phyloP scores from a whole-genome alignment of 164 flowering plant genomes.

The Vitis riparia region DNA sequence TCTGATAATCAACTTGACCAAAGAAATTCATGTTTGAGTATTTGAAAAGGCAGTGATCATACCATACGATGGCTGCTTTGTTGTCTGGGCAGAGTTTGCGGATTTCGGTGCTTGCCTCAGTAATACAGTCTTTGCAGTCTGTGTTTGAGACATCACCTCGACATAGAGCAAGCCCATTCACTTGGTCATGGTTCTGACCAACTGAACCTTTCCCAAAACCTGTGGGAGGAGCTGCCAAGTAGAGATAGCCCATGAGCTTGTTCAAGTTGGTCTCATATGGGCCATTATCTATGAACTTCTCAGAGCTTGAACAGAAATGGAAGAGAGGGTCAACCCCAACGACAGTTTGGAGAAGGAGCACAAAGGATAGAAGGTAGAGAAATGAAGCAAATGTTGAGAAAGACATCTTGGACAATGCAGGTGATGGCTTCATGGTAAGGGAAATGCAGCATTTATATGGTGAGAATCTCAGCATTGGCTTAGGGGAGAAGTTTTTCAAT shows the following conservation, averaged over 20 bases:
- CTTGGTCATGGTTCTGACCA: slow-evolving; percentile 17
- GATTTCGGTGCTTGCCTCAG: slow-evolving; percentile 23
- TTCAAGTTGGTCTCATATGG: slow-evolving; percentile 21
- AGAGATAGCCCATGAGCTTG: slow-evolving; percentile 7
- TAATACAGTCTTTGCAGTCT: slow-evolving; percentile 39
- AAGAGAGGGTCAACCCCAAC: slow-evolving; percentile 21
- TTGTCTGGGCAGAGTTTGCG: slow-evolving; percentile 30
- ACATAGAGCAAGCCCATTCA: slow-evolving; percentile 32
- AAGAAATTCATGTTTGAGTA: slow-evolving; percentile 40
- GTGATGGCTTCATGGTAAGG: neutral
- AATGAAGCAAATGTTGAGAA: slow-evolving; percentile 1
- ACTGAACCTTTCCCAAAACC: slow-evolving; percentile 20
- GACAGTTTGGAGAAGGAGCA: slow-evolving; percentile 12
- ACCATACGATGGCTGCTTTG: slow-evolving; percentile 41
- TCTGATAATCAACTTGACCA: slow-evolving; percentile 24
- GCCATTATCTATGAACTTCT: slow-evolving; percentile 21
- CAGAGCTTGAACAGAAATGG: slow-evolving; percentile 21
- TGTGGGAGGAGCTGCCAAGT: slow-evolving; percentile 14
- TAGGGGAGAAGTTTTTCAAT: too few relatives aligned
- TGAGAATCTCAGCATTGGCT: too few relatives aligned
- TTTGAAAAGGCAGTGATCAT: slow-evolving; percentile 42
- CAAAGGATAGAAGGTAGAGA: neutral
- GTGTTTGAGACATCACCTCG: slow-evolving; percentile 39
- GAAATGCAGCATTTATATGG: too few relatives aligned
- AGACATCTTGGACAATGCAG: slow-evolving; percentile 7